phyloP scores from a whole-genome alignment of 176 grass and related monocot genomes.

The Guadua angustifolia region DNA sequence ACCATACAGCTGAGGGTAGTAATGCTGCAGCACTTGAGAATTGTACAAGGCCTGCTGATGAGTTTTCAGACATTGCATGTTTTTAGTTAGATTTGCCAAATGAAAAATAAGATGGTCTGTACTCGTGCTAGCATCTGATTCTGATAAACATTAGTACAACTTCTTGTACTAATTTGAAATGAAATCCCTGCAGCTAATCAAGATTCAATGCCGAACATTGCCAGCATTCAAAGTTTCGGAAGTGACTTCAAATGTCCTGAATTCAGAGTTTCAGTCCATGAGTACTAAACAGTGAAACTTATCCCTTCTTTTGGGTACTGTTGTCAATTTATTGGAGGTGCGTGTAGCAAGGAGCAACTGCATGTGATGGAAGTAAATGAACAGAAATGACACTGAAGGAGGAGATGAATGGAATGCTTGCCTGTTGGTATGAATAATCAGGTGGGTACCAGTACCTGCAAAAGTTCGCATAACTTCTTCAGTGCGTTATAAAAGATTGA shows the following conservation, averaged over 20 bases:
- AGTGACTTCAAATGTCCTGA: not conserved
- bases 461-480: slow-evolving; percentile 53
- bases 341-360: not conserved
- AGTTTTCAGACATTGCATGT: slow-evolving; percentile 26
- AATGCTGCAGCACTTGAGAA: slow-evolving; percentile 63
- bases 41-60: slow-evolving; percentile 68
- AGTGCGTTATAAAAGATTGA: slow-evolving; percentile 43
- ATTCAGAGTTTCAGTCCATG: slow-evolving; percentile 6
- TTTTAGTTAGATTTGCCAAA: slow-evolving; percentile 30
- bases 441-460: slow-evolving; percentile 86
- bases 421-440: slow-evolving; percentile 82
- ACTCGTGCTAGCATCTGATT: not conserved
- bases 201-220: not conserved
- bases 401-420: slow-evolving; percentile 38
- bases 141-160: not conserved
- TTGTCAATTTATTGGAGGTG: not conserved
- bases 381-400: slow-evolving; percentile 7
- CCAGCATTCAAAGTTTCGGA: not conserved
- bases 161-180: not conserved
- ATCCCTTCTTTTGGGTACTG: not conserved
- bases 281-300: not conserved
- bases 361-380: slow-evolving; percentile 28
- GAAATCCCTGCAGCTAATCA: not conserved
- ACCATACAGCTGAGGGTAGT: slow-evolving; percentile 75
- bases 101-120: not conserved